Evolutionary conservation across 345 rosid species (phyloP).

Genomic region (Sonneratia caseolaris): DNA sequence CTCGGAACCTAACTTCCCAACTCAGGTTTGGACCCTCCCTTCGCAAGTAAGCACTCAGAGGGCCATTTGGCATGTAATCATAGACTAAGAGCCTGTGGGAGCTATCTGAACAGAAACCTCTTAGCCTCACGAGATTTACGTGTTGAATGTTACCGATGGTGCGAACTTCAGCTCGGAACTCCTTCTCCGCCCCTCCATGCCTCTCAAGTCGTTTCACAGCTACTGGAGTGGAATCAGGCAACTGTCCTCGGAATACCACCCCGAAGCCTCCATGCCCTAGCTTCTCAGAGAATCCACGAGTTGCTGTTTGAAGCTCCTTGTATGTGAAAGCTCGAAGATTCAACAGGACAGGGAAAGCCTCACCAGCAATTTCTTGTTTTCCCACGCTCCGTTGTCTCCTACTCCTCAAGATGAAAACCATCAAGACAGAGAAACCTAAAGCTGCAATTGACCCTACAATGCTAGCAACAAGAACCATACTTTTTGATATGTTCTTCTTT

Average conservation of each 20-base stretch:
- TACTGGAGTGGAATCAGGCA: slow-evolving; percentile 50
- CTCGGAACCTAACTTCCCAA: slow-evolving; percentile 55
- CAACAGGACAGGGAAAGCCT: slow-evolving; percentile 32
- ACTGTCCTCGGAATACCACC: slow-evolving; percentile 64
- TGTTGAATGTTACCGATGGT: slow-evolving; percentile 83
- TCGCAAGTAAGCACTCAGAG: slow-evolving; percentile 49
- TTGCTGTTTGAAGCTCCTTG: slow-evolving; percentile 55
- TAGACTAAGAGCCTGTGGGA: slow-evolving; percentile 54
- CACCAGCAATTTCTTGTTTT: slow-evolving; percentile 33
- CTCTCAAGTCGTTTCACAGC: slow-evolving; percentile 82
- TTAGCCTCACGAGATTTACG: slow-evolving; percentile 72
- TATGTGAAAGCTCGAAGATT: slow-evolving; percentile 64
- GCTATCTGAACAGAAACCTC: slow-evolving; percentile 79
- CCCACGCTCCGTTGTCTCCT: slow-evolving; percentile 31
- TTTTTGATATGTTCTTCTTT: slow-evolving; percentile 22
- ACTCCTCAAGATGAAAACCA: slow-evolving; percentile 33
- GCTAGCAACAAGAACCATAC: slow-evolving; percentile 34
- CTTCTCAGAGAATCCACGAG: slow-evolving; percentile 64
- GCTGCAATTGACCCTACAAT: slow-evolving; percentile 39
- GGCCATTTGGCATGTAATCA: slow-evolving; percentile 79
- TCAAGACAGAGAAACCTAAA: slow-evolving; percentile 24
- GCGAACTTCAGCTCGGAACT: slow-evolving; percentile 71
- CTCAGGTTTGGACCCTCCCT: slow-evolving; percentile 24
- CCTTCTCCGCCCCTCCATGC: slow-evolving; percentile 78
- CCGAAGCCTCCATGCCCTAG: slow-evolving; percentile 90